These are phyloP conservation scores for Ilyonectria destructans DNA, from an alignment of 2,329 filamentous ascomycete species.

Conservation along the genomic window DNA sequence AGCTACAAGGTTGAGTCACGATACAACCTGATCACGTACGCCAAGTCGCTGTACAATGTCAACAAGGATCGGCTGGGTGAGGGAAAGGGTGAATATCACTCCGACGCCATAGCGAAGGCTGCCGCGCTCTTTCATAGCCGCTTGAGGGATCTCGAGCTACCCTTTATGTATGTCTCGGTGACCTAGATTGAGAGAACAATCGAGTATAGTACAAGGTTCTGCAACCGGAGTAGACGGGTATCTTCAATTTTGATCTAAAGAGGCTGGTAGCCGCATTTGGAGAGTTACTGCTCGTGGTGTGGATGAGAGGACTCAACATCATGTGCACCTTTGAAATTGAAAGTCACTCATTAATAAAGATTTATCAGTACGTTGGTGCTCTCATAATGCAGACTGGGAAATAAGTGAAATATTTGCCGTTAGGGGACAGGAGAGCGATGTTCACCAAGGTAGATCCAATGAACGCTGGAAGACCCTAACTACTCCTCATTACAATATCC, in stretches of 20 bases:
- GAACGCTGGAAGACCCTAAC: no score
- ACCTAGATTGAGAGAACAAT: slow-evolving; percentile 29
- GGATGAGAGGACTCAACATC: no score
- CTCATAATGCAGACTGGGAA: no score
- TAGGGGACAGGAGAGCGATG: no score
- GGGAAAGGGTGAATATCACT: slow-evolving; percentile 3
- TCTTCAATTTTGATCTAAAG: slow-evolving; percentile 35
- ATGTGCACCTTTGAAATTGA: no score
- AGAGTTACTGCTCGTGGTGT: no score
- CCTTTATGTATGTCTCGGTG: slow-evolving; percentile 20
- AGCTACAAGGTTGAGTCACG: slow-evolving; percentile 37
- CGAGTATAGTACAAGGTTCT: slow-evolving; percentile 35
- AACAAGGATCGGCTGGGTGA: slow-evolving; percentile 28
- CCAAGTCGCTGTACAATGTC: slow-evolving; percentile 31
- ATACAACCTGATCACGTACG: slow-evolving; percentile 38
- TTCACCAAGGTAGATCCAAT: no score
- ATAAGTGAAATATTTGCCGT: no score
- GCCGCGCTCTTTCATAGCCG: slow-evolving; percentile 24
- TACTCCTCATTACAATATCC: no score
- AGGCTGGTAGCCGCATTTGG: neutral
- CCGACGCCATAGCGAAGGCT: slow-evolving; percentile 7
- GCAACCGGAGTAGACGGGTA: slow-evolving; percentile 31
- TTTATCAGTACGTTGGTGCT: no score
- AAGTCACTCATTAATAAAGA: no score
- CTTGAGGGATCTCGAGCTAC: slow-evolving; percentile 8